Conservation (phyloP, 2,329 filamentous ascomycete genomes). For the Cladorrhinum sp. region DNA sequence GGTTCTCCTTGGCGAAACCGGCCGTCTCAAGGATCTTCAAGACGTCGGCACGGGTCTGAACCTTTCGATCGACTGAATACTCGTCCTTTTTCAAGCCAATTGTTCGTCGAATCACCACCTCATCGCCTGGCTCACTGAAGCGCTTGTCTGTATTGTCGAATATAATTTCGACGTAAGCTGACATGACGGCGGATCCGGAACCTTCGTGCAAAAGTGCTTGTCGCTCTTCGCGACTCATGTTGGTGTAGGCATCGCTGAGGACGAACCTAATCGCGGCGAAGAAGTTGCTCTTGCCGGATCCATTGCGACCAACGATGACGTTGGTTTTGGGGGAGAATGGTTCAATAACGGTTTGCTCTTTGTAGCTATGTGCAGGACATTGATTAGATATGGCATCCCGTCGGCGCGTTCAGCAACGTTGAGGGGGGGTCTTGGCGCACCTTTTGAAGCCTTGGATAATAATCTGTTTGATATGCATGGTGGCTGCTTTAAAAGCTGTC, state of each 20-base stretch:
- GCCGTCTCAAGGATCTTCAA: constrained; percentile 94
- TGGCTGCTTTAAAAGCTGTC: constrained; percentile 34
- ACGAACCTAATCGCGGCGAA: constrained; percentile 99
- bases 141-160: constrained; percentile 97
- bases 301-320: constrained; percentile 98
- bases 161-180: constrained; percentile 98
- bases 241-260: constrained; percentile 93
- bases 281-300: constrained; percentile 99
- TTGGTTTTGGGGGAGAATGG: constrained; percentile 97
- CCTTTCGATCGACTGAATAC: constrained; percentile 96
- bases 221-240: constrained; percentile 93
- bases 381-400: constrained; percentile 8
- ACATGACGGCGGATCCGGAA: constrained; percentile 96
- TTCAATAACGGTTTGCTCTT: constrained; percentile 98
- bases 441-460: constrained; percentile 99
- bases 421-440: constrained; percentile 43
- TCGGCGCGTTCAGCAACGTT: constrained; percentile 3
- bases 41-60: constrained; percentile 89
- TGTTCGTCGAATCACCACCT: constrained; percentile 85
- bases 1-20: constrained; percentile 94
- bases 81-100: constrained; percentile 98
- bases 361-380: constrained; percentile 66
- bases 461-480: constrained; percentile 99
- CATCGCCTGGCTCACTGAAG: constrained; percentile 88
- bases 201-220: constrained; percentile 97